Base-by-base conservation (phyloP, 306 rosid genomes). In the Malus orientalis region DNA sequence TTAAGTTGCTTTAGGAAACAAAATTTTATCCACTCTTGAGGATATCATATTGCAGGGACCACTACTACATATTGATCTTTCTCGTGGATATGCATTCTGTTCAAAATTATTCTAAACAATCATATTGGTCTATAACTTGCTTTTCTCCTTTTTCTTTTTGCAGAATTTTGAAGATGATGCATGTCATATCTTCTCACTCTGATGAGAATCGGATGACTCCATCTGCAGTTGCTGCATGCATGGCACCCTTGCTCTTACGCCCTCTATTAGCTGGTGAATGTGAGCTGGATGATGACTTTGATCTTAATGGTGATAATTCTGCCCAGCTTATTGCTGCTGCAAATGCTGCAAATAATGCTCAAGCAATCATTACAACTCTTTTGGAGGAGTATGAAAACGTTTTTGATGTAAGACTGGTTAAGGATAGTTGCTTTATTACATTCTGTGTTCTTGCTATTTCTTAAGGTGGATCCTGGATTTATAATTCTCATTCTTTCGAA, bases 201-300 rank as follows among this genome's bases (percentile, higher is more conserved):
- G 84, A 85, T 16, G 98, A 92, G 80, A 96, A 96, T 84, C 91
- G 97, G 81, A 96, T 96, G 99, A 89, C 87, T 81, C 86, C 92
- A 69, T 92, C 99, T 82, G 99, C 99, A 74, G 96, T 96, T 82
- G 96, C 99, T 87, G 98, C 99, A 79, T 96, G 99, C 90, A 96
- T 96, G 99, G 98, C 99, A 32, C 99, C 99, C 71, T 92, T 96
- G 86, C 98, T 96, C 59, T 88, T 96, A 71, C 89, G 99, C 38
- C 98, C 99, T 84, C 74, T 96, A 63, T 90, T 96, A 82, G 96
- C 98, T 30, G 98, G 99, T 25, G 98, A 96, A 83, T 96, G 97
- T 87, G 99, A 92, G 83, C 68, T 92, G 80, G 99, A 96, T 81
- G 99, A 90, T 86, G 98, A 92, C 59, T 96, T 96, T 83, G 96